Percentiles rank a stretch among this genome's conserved stretches.
Conservation (phyloP, 768 basidiomycete species). For the Daedalea quercina region DNA sequence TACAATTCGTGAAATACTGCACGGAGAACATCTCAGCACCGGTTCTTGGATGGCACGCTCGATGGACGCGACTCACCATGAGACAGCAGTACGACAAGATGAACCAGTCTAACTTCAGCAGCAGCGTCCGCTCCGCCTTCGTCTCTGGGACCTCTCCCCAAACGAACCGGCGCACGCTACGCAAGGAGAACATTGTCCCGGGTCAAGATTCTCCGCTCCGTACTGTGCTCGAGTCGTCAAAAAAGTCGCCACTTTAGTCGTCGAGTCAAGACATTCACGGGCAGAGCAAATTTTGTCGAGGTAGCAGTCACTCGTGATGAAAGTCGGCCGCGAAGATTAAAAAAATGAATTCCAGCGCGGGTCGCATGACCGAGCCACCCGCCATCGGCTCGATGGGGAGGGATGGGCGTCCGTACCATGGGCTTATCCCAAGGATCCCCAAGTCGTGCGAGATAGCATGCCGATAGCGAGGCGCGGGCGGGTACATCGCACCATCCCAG, state of each 20-base stretch:
- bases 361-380: too few relatives aligned
- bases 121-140: constrained; percentile 40
- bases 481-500: neutral
- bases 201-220: neutral
- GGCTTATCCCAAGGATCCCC: too few relatives aligned
- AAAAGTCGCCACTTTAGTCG: neutral
- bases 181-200: neutral
- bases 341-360: too few relatives aligned
- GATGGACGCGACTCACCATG: constrained; percentile 36
- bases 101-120: constrained; percentile 59
- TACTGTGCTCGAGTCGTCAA: neutral
- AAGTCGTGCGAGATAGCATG: too few relatives aligned
- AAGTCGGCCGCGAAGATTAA: too few relatives aligned
- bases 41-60: neutral
- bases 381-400: too few relatives aligned
- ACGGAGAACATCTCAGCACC: neutral
- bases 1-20: constrained; percentile 65
- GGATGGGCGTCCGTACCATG: too few relatives aligned
- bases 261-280: neutral
- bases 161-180: constrained; percentile 19
- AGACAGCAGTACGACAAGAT: constrained; percentile 68
- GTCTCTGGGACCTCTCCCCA: constrained; percentile 33
- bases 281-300: too few relatives aligned
- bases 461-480: neutral
- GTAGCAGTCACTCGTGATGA: too few relatives aligned